phyloP scores from a whole-genome alignment of 345 rosid species.

The Citropsis articulata region DNA sequence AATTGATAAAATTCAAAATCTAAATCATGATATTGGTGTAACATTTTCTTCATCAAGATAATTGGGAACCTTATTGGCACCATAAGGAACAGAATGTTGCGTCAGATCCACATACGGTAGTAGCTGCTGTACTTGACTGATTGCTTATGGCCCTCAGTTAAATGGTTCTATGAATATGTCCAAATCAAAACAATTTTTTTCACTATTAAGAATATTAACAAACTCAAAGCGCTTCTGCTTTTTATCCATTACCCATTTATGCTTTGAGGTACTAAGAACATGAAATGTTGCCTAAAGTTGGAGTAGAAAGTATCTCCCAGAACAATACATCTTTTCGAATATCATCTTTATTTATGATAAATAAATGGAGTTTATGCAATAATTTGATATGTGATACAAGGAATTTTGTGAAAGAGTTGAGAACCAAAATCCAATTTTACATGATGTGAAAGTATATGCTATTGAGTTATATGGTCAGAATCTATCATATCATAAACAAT shows the following conservation, averaged over 20 bases:
- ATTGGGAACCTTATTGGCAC: background rate
- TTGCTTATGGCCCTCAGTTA: background rate
- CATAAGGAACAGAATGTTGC: background rate
- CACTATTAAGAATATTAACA: slow-evolving; percentile 2
- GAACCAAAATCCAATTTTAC: background rate
- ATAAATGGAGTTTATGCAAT: background rate
- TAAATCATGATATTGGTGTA: slow-evolving; percentile 14
- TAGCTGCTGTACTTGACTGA: background rate
- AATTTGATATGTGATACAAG: background rate
- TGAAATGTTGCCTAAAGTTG: background rate
- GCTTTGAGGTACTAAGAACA: background rate
- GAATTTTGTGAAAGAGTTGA: background rate
- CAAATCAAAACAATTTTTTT: background rate
- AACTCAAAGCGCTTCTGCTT: background rate
- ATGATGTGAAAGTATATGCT: slow-evolving; percentile 2
- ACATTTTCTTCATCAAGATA: background rate
- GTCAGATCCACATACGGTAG: background rate
- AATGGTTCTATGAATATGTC: background rate
- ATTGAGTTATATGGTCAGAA: background rate
- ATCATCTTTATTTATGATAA: background rate
- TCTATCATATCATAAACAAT: background rate
- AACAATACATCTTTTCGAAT: background rate
- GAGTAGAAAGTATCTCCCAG: background rate
- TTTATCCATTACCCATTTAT: slow-evolving; percentile 13
- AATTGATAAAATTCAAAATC: slow-evolving; percentile 6